A percentile compares a stretch with the other conserved stretches of the same genome.
phyloP scores from a whole-genome alignment of 495 filamentous ascomycete genomes.

The Evernia prunastri region DNA sequence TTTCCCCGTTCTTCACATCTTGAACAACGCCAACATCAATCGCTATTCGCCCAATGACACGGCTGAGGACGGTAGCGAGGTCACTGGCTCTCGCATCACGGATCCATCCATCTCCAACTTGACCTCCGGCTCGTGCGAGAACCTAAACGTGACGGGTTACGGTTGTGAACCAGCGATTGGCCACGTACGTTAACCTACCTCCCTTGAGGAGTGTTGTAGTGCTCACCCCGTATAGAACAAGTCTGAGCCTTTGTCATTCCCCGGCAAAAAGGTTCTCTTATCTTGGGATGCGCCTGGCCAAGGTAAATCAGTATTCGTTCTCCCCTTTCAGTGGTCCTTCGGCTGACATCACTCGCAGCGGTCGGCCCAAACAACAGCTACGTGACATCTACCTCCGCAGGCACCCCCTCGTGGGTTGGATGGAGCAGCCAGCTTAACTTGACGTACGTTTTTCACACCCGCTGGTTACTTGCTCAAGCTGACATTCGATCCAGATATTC shows the following conservation, averaged over 20 bases:
- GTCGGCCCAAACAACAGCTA: conserved; percentile 82
- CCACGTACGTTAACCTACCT: conserved; percentile 23
- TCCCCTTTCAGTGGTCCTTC: neutral
- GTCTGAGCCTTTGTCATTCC: conserved; percentile 61
- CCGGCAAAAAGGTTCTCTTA: conserved; percentile 65
- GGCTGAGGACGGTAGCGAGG: conserved; percentile 45
- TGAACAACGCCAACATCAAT: conserved; percentile 71
- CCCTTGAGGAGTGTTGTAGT: no score
- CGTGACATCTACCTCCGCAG: conserved; percentile 55
- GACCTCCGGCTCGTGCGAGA: conserved; percentile 41
- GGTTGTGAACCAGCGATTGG: conserved; percentile 58
- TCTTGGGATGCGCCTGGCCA: conserved; percentile 67
- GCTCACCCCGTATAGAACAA: conserved; percentile 39
- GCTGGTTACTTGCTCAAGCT: neutral
- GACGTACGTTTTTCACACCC: conserved; percentile 48
- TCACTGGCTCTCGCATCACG: conserved; percentile 42
- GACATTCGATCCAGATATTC: conserved; percentile 45
- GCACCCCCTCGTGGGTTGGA: conserved; percentile 56
- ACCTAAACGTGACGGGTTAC: conserved; percentile 43
- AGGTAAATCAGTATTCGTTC: neutral
- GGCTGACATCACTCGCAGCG: conserved; percentile 2
- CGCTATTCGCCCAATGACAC: conserved; percentile 49
- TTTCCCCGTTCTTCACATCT: conserved; percentile 66
- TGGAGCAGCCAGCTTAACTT: conserved; percentile 84
- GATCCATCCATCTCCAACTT: conserved; percentile 37